These are phyloP conservation scores for Pyrenula aspistea DNA, from an alignment of 495 filamentous ascomycete species.

Conservation along the genomic window DNA sequence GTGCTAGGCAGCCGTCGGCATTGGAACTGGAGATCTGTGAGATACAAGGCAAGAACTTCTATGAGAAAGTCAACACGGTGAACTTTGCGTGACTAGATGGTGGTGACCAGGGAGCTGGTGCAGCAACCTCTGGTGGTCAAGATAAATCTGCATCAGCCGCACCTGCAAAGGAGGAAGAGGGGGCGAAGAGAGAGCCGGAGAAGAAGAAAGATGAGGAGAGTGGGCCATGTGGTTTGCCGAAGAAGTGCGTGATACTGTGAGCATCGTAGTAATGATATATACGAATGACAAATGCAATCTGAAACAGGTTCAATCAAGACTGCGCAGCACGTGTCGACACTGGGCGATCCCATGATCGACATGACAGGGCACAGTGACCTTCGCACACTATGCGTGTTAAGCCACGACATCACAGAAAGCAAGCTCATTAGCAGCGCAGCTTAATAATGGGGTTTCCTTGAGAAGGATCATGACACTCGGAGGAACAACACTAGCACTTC, in stretches of 20 bases:
- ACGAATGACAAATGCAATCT: no score
- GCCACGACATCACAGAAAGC: no score
- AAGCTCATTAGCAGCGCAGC: no score
- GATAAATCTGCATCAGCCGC: constrained; percentile 11
- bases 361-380: no score
- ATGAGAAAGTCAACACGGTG: constrained; percentile 61
- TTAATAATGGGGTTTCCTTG: no score
- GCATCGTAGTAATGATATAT: no score
- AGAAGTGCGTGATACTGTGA: constrained; percentile 51
- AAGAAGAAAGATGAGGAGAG: constrained; percentile 17
- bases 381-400: no score
- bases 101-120: constrained; percentile 22
- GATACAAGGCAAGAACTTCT: constrained; percentile 79
- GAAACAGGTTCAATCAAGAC: no score
- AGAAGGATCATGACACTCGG: no score
- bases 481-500: no score
- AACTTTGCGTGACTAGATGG: constrained; percentile 77
- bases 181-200: constrained; percentile 6
- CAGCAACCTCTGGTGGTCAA: constrained; percentile 14
- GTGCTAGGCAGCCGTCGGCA: constrained; percentile 64
- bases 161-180: constrained; percentile 11
- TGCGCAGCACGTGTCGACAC: no score
- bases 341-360: no score
- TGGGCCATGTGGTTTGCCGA: constrained; percentile 61
- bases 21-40: constrained; percentile 68